These are phyloP conservation scores for Mycena venus DNA, from an alignment of 768 basidiomycete genomes.

Conservation along the genomic window DNA sequence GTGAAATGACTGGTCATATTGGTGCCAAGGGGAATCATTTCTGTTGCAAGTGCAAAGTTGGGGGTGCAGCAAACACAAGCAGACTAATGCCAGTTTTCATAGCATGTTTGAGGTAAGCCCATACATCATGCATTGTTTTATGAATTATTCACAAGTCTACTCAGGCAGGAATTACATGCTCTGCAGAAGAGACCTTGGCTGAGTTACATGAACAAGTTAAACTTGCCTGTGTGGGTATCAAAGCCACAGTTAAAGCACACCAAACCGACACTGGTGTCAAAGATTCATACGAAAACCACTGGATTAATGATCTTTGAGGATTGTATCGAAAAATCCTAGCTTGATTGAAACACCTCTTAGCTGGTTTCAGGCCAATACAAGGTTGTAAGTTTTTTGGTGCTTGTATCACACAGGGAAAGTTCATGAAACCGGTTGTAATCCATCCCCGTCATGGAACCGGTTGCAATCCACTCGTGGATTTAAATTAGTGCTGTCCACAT, in stretches of 20 bases:
- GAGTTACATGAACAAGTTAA: conserved; percentile 46
- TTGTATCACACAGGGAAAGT: too few species aligned
- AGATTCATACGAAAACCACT: conserved; percentile 51
- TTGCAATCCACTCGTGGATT: too few species aligned
- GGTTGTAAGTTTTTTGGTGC: too few species aligned
- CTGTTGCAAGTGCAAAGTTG: conserved; percentile 43
- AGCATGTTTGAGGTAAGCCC: neutral
- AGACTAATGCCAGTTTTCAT: conserved; percentile 9
- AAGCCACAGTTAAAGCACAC: conserved; percentile 39
- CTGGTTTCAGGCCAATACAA: too few species aligned
- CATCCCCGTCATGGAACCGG: too few species aligned
- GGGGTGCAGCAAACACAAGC: conserved; percentile 46
- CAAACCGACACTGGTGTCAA: too few species aligned
- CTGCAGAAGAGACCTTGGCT: conserved; percentile 32
- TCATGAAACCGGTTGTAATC: too few species aligned
- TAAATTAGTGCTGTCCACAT: too few species aligned
- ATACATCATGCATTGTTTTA: neutral
- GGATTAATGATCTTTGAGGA: conserved; percentile 50
- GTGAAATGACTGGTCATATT: conserved; percentile 53
- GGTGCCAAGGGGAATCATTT: conserved; percentile 54
- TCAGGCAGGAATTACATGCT: conserved; percentile 42
- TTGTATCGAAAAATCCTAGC: too few species aligned
- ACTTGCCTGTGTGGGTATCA: conserved; percentile 46
- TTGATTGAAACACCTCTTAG: too few species aligned
- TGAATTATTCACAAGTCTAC: too few species aligned